Evolutionary conservation across 495 filamentous ascomycete species (phyloP).

Genomic region (Parmelia sp.): DNA sequence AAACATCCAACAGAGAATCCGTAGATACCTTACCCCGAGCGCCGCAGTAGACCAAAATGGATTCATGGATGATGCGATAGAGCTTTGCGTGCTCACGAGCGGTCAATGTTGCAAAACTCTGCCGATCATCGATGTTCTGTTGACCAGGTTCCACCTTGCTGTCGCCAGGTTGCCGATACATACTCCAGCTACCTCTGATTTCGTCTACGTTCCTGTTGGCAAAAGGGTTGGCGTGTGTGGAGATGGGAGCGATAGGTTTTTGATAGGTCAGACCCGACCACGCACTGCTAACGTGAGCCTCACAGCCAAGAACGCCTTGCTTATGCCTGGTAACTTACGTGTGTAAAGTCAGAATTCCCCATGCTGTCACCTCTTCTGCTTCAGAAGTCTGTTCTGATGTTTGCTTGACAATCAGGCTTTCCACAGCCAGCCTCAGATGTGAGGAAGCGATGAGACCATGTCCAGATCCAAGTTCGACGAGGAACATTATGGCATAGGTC

Average conservation of each 20-base stretch:
- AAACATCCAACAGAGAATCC: conserved; percentile 27
- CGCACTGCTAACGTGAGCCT: conserved; percentile 13
- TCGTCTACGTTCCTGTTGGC: conserved; percentile 4
- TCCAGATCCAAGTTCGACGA: conserved; percentile 29
- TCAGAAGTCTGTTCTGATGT: conserved; percentile 17
- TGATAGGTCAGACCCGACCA: conserved; percentile 26
- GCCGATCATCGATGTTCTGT: background rate
- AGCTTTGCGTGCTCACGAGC: conserved; percentile 29
- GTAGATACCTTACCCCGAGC: conserved; percentile 27
- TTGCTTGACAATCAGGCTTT: conserved; percentile 22
- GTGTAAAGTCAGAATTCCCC: conserved; percentile 23
- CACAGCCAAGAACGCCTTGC: background rate
- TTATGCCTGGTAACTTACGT: conserved; percentile 18
- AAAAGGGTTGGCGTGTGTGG: conserved; percentile 13
- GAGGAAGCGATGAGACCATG: conserved; percentile 29
- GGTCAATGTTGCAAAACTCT: conserved; percentile 19
- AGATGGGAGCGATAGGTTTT: conserved; percentile 18
- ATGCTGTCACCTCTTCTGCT: conserved; percentile 19
- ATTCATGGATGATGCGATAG: conserved; percentile 31
- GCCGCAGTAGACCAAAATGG: conserved; percentile 35
- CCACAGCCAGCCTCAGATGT: conserved; percentile 29
- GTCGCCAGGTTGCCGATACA: conserved; percentile 20
- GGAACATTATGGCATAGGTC: conserved; percentile 34
- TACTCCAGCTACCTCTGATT: conserved; percentile 10
- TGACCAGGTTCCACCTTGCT: background rate